phyloP scores from a whole-genome alignment of 768 basidiomycete species.

The Phanerochaete sordida region DNA sequence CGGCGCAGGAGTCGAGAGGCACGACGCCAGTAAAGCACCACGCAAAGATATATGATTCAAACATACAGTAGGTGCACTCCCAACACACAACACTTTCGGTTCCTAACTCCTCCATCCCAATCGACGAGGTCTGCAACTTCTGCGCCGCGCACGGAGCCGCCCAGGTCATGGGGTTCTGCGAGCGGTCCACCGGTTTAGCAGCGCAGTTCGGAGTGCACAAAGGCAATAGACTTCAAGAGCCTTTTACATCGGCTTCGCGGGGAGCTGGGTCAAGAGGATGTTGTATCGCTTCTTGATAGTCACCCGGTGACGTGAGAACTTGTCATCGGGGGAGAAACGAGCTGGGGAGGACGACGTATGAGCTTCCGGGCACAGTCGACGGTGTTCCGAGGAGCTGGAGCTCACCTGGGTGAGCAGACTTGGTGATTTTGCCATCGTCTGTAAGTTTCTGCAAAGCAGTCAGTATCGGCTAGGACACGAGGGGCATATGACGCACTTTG shows the following conservation, averaged over 20 bases:
- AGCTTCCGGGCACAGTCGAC: too few species aligned
- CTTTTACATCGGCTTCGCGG: conserved; percentile 78
- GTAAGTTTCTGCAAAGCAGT: conserved; percentile 71
- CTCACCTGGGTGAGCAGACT: conserved; percentile 95
- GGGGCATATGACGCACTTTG: conserved; percentile 52
- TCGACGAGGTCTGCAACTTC: too few species aligned
- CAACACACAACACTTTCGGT: too few species aligned
- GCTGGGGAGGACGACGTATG: conserved; percentile 41
- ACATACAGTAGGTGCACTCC: too few species aligned
- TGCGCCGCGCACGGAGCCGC: too few species aligned
- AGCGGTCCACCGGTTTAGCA: too few species aligned
- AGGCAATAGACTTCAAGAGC: background rate
- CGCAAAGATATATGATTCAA: too few species aligned
- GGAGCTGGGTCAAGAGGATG: conserved; percentile 86
- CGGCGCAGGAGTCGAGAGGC: too few species aligned
- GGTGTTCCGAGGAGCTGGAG: conserved; percentile 1
- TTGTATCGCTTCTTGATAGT: conserved; percentile 93
- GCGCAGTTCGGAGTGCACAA: too few species aligned
- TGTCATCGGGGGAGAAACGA: conserved; percentile 98
- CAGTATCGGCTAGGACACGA: background rate
- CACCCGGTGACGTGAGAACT: conserved; percentile 96
- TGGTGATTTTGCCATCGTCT: conserved; percentile 77
- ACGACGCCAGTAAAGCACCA: too few species aligned
- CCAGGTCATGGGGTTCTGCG: too few species aligned
- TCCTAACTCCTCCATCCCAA: too few species aligned